A percentile compares a stretch with the other conserved stretches of the same genome.
Conservation (phyloP, 208 protist genomes). For the Trypanosoma conorhini region DNA sequence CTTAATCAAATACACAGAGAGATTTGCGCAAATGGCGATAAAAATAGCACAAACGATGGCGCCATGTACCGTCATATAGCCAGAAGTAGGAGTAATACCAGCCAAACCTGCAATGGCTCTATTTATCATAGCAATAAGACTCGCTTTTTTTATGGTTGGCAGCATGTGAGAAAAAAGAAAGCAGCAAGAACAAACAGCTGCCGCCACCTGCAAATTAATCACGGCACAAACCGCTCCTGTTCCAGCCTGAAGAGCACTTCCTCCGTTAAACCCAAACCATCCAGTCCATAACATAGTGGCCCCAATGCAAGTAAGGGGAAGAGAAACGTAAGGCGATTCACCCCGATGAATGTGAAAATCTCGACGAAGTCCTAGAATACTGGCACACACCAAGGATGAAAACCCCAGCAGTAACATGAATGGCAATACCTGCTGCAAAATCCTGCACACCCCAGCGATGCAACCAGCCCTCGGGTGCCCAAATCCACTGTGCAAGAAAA, state of each 20-base stretch:
- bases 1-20: conserved; percentile 42
- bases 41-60: conserved; percentile 46
- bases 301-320: conserved; percentile 45
- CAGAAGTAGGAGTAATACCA: conserved; percentile 63
- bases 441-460: conserved; percentile 43
- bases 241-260: conserved; percentile 37
- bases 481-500: conserved; percentile 76
- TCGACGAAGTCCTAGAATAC: conserved; percentile 31
- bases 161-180: conserved; percentile 28
- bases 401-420: conserved; percentile 64
- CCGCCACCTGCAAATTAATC: conserved; percentile 56
- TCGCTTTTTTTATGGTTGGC: conserved; percentile 22
- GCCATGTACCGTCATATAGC: conserved; percentile 42
- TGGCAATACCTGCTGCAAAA: conserved; percentile 81
- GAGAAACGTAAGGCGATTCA: conserved; percentile 37
- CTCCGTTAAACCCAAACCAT: conserved; percentile 84
- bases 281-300: conserved; percentile 54
- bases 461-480: conserved; percentile 52
- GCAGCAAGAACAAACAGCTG: conserved; percentile 21
- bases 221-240: conserved; percentile 40
- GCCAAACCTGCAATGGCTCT: conserved; percentile 60
- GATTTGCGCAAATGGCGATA: conserved; percentile 33
- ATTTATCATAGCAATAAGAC: conserved; percentile 37
- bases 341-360: conserved; percentile 40
- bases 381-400: conserved; percentile 33